Evolutionary conservation across 176 grass and related monocot genomes (phyloP), one percentile per base, ranked within the genome.

Genomic region (Triticum timopheevii): DNA sequence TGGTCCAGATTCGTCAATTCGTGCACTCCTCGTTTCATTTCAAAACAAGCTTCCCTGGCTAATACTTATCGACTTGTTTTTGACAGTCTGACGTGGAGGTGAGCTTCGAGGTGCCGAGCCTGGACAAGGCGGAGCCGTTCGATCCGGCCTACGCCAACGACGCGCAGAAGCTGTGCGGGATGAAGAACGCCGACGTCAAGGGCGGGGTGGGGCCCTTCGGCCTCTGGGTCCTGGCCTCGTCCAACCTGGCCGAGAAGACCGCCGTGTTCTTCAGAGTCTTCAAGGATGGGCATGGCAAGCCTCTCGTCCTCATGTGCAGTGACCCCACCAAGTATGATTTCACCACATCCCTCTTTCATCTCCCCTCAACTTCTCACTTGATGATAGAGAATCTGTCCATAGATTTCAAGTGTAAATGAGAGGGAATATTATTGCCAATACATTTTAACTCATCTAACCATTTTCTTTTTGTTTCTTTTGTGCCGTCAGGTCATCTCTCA

Each of bases 131-230:
- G 3, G 92, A 97, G 79, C 16, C 75, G 8, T 94, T 91, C 23
- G 86, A 97, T 52, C 76, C 80, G 50, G 86, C 79, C 2, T 97
- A 87, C 86, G 24, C 4, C 36, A 82, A 65, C 24, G 84, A 97
- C 44, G 86, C 95, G 6, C 69, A 92, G 78, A 69, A 61, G 42
- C 86, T 94, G 1, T 94, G 92, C 61, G 90, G 85, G 3, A 11
- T 69, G 8, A 97, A 92, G 87, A 79, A 73, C 22, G 92, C 90
- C 6, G 88, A 90, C 4, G 90, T 44, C 6, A 90, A 73, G 79
- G 94, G 94, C 50, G 92, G 90, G 13, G 88, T 94, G 8, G 95
- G 94, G 33, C 94, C 90, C 6, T 97, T 97, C 19, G 95, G 95
- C 4, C 92, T 97, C 11, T 88, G 84, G 84, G 88, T 94, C 52